Base-by-base conservation (phyloP, 1,284 basidiomycete genomes). In the Ustilago cynodontis region DNA sequence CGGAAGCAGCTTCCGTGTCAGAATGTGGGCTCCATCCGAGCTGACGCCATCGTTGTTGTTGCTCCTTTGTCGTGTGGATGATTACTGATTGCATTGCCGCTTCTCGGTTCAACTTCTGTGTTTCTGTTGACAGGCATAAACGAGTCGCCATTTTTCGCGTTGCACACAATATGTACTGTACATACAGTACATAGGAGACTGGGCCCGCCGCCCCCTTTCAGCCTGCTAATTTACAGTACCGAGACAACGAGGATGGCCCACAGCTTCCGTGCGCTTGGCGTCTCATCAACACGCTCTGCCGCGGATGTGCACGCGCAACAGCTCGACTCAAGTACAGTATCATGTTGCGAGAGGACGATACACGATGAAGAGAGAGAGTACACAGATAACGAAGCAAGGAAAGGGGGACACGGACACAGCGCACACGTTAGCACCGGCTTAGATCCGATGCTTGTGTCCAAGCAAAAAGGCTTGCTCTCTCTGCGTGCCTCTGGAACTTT, bases 391-490 rank as follows among this genome's bases (percentile, higher is more conserved):
- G 14, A 37, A 20, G 41, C 41, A n/a, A 20, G 20, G 20, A 54
- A 24, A 24, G 33, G 20, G 10, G 31, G 35, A 29, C 33, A 22
- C 14, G 20, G 29, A 11, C n/a, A 37, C 18, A 39, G 14, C 2
- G 22, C 52, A 24, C 28, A 37, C 47, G 0, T 49, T 28, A 49
- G 24, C n/a, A 20, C 49, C 58, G 49, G 49, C 58, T 51, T 51
- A 59, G 47, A 59, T 59, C 49, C 37, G 58, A 59, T 51, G 58
- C 18, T 50, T 2, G 31, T 45, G 29, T 22, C 29, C 51, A 52
- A 16, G 14, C 51, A 52, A 16, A 22, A 49, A 6, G 20, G 47
- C 47, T 11, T 20, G 14, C 14, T 22, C 47, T 49, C 22, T 22
- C 47, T 49, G 6, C 8, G 22, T 22, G 47, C 7, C 31, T 26